Conservation (phyloP, 2,329 filamentous ascomycete genomes). For the Nemania sp. region DNA sequence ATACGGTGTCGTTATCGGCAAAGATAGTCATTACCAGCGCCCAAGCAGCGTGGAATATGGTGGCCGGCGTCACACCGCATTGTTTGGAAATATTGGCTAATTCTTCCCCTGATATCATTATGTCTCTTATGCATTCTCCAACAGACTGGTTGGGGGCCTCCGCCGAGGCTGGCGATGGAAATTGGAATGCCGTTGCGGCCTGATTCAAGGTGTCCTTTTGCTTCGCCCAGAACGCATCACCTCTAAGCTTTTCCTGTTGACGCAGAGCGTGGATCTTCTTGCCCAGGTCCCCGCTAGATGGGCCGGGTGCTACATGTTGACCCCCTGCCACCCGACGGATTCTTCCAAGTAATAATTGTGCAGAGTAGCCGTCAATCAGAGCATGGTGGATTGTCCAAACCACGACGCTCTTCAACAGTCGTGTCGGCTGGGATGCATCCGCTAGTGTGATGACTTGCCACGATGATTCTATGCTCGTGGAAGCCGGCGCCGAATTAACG, state of each 20-base stretch:
- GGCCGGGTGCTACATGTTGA: not conserved
- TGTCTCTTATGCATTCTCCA: not conserved
- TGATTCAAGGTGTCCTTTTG: not conserved
- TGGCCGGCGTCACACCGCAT: not conserved
- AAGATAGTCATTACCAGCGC: conserved; percentile 50
- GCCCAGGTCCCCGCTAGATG: not conserved
- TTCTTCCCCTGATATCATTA: not conserved
- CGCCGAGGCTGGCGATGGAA: not conserved
- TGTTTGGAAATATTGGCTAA: not conserved
- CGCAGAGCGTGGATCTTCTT: not conserved
- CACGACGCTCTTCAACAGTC: conserved; percentile 14
- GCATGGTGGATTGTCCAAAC: conserved; percentile 26
- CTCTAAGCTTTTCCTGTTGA: not conserved
- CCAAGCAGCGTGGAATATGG: conserved; percentile 51
- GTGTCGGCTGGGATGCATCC: not conserved
- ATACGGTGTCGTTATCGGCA: conserved; percentile 49
- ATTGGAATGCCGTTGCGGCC: not conserved
- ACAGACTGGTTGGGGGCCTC: not conserved
- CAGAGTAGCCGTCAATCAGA: conserved; percentile 21
- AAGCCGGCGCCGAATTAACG: not conserved
- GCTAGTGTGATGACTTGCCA: conserved; percentile 15
- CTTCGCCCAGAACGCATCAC: not conserved
- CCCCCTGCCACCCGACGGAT: not conserved
- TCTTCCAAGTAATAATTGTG: conserved; percentile 10
- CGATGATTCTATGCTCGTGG: not conserved